Evolutionary conservation across 441 rosid genomes (phyloP), one percentile per base, ranked within the genome.

Genomic region (Isatis lusitanica): DNA sequence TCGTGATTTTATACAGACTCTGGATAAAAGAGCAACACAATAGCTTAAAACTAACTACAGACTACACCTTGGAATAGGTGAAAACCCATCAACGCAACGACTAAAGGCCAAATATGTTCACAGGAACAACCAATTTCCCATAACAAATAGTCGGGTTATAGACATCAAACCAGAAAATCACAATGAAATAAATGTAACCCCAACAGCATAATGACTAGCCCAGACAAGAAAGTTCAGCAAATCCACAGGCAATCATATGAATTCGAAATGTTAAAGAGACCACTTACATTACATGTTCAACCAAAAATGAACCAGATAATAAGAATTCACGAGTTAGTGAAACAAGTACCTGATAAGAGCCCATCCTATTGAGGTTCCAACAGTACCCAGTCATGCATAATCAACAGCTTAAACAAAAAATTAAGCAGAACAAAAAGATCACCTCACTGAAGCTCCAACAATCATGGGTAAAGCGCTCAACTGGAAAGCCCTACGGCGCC

Each of bases 401-500:
- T 36, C n/a, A 53, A 63, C 18, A 69, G 51, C 68, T 11, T 43
- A 52, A 51, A 68, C 43, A 2, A 51, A 30, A 33, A 42, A 10
- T 5, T 35, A 76, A 70, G 39, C 7, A 53, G 52, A 43, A 60
- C 36, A 63, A 44, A 39, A 58, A 31, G 75, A 58, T 78, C 79
- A 93, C 99, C 99, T 95, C 79, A 88, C 57, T 73, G 86, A 78
- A 77, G 97, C 87, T 56, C 99, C 99, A 66, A 91, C 71, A 69
- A 93, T 81, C 97, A 93, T 91, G 48, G 97, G 97, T 77, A 95
- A 75, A 63, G 97, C 90, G 74, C 93, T 88, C 68, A 95, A 73
- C 85, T 93, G 99, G 83, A 95, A 95, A 59, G 93, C 87, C 83
- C 89, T 80, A 68, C 96, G 88, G 31, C 98, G 93, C 24, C 99